Percentiles rank a stretch among this genome's conserved stretches.
These are phyloP conservation scores for Apiospora sp. DNA, from an alignment of 2,329 filamentous ascomycete species.

Conservation along the genomic window DNA sequence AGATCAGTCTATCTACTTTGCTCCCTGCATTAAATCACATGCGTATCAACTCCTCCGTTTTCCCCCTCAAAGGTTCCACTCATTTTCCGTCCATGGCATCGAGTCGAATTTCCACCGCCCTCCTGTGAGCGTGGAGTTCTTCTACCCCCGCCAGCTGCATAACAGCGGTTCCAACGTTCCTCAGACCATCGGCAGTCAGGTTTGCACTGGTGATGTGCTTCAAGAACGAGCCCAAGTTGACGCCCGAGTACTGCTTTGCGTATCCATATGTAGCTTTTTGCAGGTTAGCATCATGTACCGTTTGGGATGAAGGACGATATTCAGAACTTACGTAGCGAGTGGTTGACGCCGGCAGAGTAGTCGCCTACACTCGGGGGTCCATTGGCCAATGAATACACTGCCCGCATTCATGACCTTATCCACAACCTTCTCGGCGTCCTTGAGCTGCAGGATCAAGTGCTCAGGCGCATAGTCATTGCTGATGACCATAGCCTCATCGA, in stretches of 20 bases:
- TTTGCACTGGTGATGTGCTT: slow-evolving; percentile 98
- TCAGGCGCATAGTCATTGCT: slow-evolving; percentile 97
- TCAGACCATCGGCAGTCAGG: slow-evolving; percentile 83
- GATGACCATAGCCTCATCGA: slow-evolving; percentile 78
- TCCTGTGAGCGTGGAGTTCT: slow-evolving; percentile 90
- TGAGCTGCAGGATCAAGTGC: slow-evolving; percentile 91
- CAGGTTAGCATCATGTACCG: slow-evolving; percentile 32
- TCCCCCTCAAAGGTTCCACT: too few species aligned
- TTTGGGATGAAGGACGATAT: slow-evolving; percentile 18
- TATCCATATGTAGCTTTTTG: slow-evolving; percentile 92
- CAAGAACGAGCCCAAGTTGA: slow-evolving; percentile 94
- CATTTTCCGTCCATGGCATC: slow-evolving; percentile 14
- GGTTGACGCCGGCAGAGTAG: slow-evolving; percentile 97
- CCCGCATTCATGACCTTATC: slow-evolving; percentile 90
- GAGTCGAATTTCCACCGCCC: slow-evolving; percentile 87
- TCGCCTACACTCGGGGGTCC: slow-evolving; percentile 98
- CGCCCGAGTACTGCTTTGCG: slow-evolving; percentile 97
- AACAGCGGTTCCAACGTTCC: slow-evolving; percentile 86
- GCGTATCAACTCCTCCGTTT: not conserved
- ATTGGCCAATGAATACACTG: slow-evolving; percentile 93
- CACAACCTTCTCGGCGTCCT: slow-evolving; percentile 77
- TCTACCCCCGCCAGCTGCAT: slow-evolving; percentile 96
- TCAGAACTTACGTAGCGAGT: slow-evolving; percentile 84
- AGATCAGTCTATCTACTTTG: not conserved
- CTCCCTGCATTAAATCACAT: slow-evolving; percentile 2